phyloP scores from a whole-genome alignment of 305 asterid species.

The Fraxinus paxiana region DNA sequence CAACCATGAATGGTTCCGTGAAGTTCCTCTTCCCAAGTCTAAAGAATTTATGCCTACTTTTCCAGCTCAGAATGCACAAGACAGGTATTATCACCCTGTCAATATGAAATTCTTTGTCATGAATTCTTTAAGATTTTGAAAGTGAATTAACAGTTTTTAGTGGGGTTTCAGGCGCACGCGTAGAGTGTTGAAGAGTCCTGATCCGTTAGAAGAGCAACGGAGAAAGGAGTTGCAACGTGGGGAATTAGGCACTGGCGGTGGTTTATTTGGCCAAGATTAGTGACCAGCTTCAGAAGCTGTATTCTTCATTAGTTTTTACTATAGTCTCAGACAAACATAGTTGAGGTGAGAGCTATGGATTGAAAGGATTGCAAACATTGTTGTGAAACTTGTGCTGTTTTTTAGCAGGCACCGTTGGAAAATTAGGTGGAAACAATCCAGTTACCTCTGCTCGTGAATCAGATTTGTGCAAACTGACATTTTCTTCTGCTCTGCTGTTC shows the following conservation, averaged over 20 bases:
- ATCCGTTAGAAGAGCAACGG: conserved; percentile 77
- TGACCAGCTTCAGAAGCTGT: background rate
- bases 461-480: background rate
- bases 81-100: conserved; percentile 42
- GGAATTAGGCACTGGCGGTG: conserved; percentile 59
- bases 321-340: background rate
- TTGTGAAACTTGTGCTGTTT: background rate
- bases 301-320: background rate
- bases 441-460: background rate
- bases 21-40: conserved; percentile 79
- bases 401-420: background rate
- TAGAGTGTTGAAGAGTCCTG: conserved; percentile 74
- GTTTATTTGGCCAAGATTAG: conserved; percentile 14
- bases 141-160: background rate
- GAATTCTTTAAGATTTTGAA: background rate
- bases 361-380: background rate
- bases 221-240: conserved; percentile 71
- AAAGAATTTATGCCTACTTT: conserved; percentile 93
- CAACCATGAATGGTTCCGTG: conserved; percentile 78
- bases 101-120: background rate
- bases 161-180: conserved; percentile 46
- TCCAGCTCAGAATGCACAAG: conserved; percentile 85
- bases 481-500: background rate
- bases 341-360: background rate
- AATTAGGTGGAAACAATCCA: background rate